phyloP scores from a whole-genome alignment of 2,329 filamentous ascomycete species.

The Hyphodiscus sp. region DNA sequence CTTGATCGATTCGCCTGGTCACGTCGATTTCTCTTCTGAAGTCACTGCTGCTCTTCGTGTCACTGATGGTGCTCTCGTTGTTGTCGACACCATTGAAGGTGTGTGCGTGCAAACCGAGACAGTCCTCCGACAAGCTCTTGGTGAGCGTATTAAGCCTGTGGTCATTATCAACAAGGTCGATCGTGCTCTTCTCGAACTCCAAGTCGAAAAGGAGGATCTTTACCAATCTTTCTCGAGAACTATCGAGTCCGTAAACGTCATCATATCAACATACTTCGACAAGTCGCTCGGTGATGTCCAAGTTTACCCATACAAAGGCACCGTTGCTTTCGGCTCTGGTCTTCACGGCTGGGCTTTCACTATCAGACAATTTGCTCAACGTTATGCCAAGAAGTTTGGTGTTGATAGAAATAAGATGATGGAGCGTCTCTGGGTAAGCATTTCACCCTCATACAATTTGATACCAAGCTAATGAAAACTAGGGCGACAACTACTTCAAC shows the following conservation, averaged over 20 bases:
- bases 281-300: conserved; percentile 95
- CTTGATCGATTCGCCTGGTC: conserved; percentile 98
- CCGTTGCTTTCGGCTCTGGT: conserved; percentile 98
- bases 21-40: conserved; percentile 99
- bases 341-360: conserved; percentile 99
- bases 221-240: conserved; percentile 99
- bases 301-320: conserved; percentile 96
- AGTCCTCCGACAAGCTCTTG: conserved; percentile 95
- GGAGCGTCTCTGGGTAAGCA: conserved; percentile 92
- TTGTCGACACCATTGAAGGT: conserved; percentile 99
- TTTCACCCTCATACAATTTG: neutral
- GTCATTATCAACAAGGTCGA: conserved; percentile 99
- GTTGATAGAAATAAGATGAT: conserved; percentile 99
- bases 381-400: conserved; percentile 99
- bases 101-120: conserved; percentile 99
- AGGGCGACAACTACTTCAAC: conserved; percentile 99
- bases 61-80: conserved; percentile 98
- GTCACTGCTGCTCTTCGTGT: conserved; percentile 99
- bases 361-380: conserved; percentile 89
- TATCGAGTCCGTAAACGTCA: conserved; percentile 99
- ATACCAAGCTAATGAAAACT: conserved; percentile 20
- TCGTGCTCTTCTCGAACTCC: conserved; percentile 96
- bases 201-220: conserved; percentile 97
- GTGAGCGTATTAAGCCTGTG: conserved; percentile 99
- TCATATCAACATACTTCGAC: conserved; percentile 98